These are phyloP conservation scores for Scortechinia acanthostroma DNA, from an alignment of 2,329 filamentous ascomycete species.

Conservation along the genomic window DNA sequence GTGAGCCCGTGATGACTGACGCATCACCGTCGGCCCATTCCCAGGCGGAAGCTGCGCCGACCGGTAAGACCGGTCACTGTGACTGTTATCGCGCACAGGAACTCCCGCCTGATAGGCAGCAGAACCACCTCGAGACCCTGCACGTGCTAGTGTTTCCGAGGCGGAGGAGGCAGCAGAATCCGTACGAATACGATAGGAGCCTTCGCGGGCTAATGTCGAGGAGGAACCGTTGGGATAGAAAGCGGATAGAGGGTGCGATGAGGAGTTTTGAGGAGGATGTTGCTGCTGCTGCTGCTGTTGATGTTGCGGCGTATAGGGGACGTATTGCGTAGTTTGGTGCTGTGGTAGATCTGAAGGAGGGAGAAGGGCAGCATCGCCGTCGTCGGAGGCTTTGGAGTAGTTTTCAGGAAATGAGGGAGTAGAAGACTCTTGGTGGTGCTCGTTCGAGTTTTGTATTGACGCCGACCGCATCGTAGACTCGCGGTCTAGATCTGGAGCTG, in stretches of 20 bases:
- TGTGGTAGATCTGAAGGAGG: neutral
- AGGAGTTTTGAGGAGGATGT: too few relatives aligned
- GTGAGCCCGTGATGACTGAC: constrained; percentile 22
- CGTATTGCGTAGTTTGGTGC: neutral
- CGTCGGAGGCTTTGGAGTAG: neutral
- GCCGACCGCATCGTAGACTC: too few relatives aligned
- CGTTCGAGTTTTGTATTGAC: too few relatives aligned
- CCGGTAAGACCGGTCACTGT: constrained; percentile 1
- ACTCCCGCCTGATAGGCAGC: neutral
- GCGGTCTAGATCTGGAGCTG: too few relatives aligned
- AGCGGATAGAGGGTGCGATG: neutral
- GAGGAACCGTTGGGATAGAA: neutral
- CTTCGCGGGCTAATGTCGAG: neutral
- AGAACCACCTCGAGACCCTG: neutral
- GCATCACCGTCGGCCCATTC: constrained; percentile 1
- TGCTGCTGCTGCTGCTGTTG: neutral
- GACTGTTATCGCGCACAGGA: neutral
- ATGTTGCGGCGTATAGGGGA: neutral
- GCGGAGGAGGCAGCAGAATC: neutral
- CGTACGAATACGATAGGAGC: neutral
- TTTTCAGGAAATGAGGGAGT: neutral
- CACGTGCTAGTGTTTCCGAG: neutral
- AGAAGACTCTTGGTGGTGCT: neutral
- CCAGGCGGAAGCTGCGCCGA: neutral
- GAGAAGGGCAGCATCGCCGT: too few relatives aligned